These are phyloP conservation scores for Testicularia cyperi DNA, from an alignment of 1,284 basidiomycete species.

Conservation along the genomic window DNA sequence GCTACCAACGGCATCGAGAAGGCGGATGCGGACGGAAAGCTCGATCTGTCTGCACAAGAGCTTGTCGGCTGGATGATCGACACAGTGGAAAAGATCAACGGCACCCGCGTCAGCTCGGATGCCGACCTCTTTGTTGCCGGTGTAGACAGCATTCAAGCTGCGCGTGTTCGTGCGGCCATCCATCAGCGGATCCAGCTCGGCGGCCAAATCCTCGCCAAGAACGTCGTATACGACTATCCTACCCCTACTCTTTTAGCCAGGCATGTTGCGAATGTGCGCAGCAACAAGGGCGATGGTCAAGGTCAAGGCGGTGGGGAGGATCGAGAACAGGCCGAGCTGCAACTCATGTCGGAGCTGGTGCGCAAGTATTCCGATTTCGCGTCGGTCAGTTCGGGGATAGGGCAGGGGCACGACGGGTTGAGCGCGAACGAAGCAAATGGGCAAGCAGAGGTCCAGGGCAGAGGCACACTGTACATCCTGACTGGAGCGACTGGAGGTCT, in stretches of 20 bases:
- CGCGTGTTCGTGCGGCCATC: constrained; percentile 35
- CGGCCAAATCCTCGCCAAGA: constrained; percentile 12
- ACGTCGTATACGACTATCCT: constrained; percentile 40
- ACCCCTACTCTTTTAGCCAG: constrained; percentile 23
- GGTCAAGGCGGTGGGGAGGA: constrained; percentile 12
- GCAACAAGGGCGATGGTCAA: constrained; percentile 2
- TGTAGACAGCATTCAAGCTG: constrained; percentile 43
- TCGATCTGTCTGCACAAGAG: too few species aligned
- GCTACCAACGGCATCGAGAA: neutral
- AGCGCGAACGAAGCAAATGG: constrained; percentile 1
- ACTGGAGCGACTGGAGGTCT: constrained; percentile 70
- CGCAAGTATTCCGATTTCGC: too few species aligned
- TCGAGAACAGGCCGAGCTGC: constrained; percentile 7
- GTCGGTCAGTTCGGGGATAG: too few species aligned
- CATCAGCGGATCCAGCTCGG: constrained; percentile 24
- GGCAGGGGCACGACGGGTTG: neutral
- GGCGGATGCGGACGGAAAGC: too few species aligned
- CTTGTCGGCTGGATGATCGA: constrained; percentile 14
- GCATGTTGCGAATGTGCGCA: constrained; percentile 26
- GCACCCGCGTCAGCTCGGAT: constrained; percentile 1
- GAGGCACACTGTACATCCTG: constrained; percentile 55
- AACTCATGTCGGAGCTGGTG: constrained; percentile 54
- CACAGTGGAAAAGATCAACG: constrained; percentile 18
- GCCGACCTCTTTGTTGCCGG: constrained; percentile 41
- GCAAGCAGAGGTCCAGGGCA: constrained; percentile 4